Conservation (phyloP, 2,329 filamentous ascomycete species). For the Curvularia spicifera region DNA sequence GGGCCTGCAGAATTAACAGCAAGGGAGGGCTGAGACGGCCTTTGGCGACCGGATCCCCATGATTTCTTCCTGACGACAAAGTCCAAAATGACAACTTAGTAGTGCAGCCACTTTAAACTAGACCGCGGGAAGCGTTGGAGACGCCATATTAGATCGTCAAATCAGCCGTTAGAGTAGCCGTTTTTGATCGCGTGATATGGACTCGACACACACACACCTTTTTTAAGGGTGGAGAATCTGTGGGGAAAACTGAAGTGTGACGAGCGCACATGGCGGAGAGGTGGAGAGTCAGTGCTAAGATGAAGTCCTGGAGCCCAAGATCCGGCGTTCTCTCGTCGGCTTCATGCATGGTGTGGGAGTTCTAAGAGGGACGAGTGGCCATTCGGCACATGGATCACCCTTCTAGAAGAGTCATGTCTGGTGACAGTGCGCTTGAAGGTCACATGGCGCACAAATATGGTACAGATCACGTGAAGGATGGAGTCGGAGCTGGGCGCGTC, state of each 20-base stretch:
- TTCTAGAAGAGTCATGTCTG: conserved; percentile 1
- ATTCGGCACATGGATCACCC: not conserved
- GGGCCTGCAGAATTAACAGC: not conserved
- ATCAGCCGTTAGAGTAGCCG: conserved; percentile 14
- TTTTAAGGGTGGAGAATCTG: conserved; percentile 4
- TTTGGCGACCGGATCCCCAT: not conserved
- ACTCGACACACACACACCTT: conserved; percentile 19
- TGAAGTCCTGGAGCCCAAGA: not conserved
- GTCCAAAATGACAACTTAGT: conserved; percentile 4
- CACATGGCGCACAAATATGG: not conserved
- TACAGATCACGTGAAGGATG: conserved; percentile 9
- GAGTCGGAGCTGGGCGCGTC: conserved; percentile 6
- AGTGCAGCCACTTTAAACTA: not conserved
- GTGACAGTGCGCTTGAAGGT: not conserved
- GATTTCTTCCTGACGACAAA: not conserved
- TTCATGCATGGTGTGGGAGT: not conserved
- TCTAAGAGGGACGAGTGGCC: not conserved
- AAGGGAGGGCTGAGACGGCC: not conserved
- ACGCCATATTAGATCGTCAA: conserved; percentile 18
- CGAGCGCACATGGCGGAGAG: conserved; percentile 23
- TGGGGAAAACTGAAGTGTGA: conserved; percentile 23
- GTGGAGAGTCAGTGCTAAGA: conserved; percentile 6
- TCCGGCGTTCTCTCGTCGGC: not conserved
- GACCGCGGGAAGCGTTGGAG: conserved; percentile 6
- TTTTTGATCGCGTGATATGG: conserved; percentile 16